Evolutionary conservation across 345 rosid genomes (phyloP).

Genomic region (Citrus cavaleriei): DNA sequence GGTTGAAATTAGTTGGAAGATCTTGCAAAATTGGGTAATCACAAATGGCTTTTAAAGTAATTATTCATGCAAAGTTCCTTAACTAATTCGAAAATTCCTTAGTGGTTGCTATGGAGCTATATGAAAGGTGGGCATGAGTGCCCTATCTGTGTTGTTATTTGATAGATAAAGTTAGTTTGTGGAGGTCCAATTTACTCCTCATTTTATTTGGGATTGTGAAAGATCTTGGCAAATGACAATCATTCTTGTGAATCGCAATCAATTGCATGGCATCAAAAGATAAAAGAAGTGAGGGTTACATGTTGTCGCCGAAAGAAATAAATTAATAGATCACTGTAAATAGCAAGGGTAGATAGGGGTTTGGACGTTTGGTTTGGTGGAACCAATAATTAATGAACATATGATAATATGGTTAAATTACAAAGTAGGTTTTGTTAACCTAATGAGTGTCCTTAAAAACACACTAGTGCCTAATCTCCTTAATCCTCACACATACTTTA

Average conservation of each 20-base stretch:
- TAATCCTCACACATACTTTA: not conserved
- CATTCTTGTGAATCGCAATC: not conserved
- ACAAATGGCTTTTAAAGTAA: conserved; percentile 3
- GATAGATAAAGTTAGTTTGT: not conserved
- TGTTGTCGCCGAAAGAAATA: not conserved
- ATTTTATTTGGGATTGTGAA: not conserved
- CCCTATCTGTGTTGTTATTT: not conserved
- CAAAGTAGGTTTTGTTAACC: conserved; percentile 10
- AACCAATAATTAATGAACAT: not conserved
- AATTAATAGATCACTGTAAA: not conserved
- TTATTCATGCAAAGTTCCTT: not conserved
- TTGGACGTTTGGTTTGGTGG: conserved; percentile 5
- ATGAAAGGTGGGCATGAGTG: not conserved
- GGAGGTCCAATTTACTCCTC: not conserved
- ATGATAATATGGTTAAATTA: not conserved
- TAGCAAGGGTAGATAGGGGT: not conserved
- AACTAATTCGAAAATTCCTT: not conserved
- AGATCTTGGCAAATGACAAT: not conserved
- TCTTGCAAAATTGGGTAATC: not conserved
- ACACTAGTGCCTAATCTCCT: not conserved
- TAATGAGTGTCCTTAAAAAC: not conserved
- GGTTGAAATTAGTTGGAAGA: conserved; percentile 3
- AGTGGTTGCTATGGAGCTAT: not conserved
- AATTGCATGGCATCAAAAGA: not conserved
- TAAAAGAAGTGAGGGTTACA: not conserved